These are phyloP conservation scores for Datisca glomerata DNA, from an alignment of 306 rosid genomes.

Conservation along the genomic window DNA sequence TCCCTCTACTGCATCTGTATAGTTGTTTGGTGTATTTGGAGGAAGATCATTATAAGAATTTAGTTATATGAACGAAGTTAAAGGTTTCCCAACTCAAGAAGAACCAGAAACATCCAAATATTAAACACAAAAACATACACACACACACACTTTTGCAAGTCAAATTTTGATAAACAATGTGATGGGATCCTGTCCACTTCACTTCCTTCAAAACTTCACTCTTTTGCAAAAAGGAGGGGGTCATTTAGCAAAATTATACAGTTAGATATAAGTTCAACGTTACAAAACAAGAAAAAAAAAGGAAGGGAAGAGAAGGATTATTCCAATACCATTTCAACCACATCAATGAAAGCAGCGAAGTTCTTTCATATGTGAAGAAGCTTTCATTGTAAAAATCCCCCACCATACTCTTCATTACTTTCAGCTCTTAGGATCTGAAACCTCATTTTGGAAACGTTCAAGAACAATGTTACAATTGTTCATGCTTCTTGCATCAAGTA, in stretches of 20 bases:
- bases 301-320: too few relatives aligned
- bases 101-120: not conserved
- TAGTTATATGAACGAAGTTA: too few relatives aligned
- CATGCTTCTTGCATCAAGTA: slow-evolving; percentile 44
- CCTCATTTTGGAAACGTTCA: slow-evolving; percentile 29
- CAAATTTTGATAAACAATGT: not conserved
- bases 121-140: not conserved
- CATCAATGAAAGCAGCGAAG: too few relatives aligned
- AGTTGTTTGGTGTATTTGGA: too few relatives aligned
- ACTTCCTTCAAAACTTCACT: too few relatives aligned
- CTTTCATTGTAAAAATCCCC: too few relatives aligned
- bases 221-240: too few relatives aligned
- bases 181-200: too few relatives aligned
- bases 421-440: slow-evolving; percentile 25
- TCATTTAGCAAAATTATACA: not conserved
- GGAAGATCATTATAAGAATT: too few relatives aligned
- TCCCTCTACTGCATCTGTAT: too few relatives aligned
- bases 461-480: slow-evolving; percentile 35
- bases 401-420: not conserved
- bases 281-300: not conserved
- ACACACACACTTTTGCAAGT: not conserved
- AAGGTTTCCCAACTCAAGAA: not conserved
- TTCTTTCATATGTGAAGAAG: too few relatives aligned
- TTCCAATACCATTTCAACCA: too few relatives aligned
- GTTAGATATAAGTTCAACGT: not conserved